Percentiles rank a stretch among this genome's conserved stretches.
Conservation (phyloP, 495 filamentous ascomycete genomes). For the Filosporella fistucella region DNA sequence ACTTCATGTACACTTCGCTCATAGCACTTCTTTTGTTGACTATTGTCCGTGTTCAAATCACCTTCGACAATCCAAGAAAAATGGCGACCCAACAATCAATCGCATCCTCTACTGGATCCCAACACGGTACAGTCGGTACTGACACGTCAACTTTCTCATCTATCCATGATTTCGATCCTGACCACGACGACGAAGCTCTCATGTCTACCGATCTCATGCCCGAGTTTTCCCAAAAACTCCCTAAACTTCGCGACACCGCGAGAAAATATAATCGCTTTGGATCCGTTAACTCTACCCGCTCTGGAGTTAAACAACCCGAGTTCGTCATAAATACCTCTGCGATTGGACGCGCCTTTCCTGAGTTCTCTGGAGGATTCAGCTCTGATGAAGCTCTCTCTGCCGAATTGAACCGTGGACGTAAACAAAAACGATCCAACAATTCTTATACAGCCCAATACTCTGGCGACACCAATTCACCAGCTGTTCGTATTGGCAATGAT, state of each 20-base stretch:
- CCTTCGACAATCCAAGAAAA: too few relatives aligned
- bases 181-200: slow-evolving; percentile 14
- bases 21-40: too few relatives aligned
- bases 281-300: not conserved
- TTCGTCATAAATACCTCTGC: slow-evolving; percentile 21
- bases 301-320: not conserved
- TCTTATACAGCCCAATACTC: slow-evolving; percentile 5
- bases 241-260: slow-evolving; percentile 21
- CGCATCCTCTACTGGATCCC: slow-evolving; percentile 23
- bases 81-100: too few relatives aligned
- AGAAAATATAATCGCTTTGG: slow-evolving; percentile 22
- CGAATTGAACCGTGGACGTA: slow-evolving; percentile 10
- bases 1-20: too few relatives aligned
- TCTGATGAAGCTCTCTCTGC: slow-evolving; percentile 7
- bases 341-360: slow-evolving; percentile 17
- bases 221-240: slow-evolving; percentile 10
- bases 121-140: slow-evolving; percentile 22
- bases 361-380: slow-evolving; percentile 13
- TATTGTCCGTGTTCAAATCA: too few relatives aligned
- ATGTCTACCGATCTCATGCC: slow-evolving; percentile 15
- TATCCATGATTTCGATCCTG: slow-evolving; percentile 14
- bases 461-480: slow-evolving; percentile 9
- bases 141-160: slow-evolving; percentile 7
- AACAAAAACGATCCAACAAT: not conserved
- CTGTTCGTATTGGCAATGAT: slow-evolving; percentile 2